A percentile compares a stretch with the other conserved stretches of the same genome.
Evolutionary conservation across 345 rosid species (phyloP).

Genomic region (Melaleuca alternifolia): DNA sequence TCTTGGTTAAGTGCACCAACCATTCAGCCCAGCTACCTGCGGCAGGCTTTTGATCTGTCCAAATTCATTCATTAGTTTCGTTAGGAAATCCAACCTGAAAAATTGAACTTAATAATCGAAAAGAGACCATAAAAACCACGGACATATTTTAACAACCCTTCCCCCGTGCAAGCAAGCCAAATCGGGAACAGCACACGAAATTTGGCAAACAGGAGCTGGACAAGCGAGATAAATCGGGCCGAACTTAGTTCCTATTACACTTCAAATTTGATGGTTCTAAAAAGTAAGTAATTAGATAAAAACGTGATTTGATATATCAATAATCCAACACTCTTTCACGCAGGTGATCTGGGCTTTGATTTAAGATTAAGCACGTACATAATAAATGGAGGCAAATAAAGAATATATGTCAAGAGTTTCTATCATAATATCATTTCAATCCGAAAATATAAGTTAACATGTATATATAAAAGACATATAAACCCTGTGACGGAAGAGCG

Average conservation of each 20-base stretch:
- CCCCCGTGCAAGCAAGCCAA: not conserved
- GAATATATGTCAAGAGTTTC: not conserved
- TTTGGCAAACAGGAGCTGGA: fast-evolving
- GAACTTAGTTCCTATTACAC: not conserved
- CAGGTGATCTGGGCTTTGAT: too few species aligned
- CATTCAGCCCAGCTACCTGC: not conserved
- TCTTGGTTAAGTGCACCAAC: not conserved
- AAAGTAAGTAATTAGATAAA: not conserved
- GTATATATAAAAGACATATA: not conserved
- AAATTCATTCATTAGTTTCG: not conserved
- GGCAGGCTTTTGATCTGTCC: not conserved
- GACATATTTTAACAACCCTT: too few species aligned
- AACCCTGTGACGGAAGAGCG: not conserved
- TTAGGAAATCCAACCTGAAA: too few species aligned
- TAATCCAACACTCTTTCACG: too few species aligned
- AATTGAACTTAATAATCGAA: not conserved
- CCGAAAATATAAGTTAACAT: not conserved
- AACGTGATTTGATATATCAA: too few species aligned
- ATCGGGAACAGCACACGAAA: fast-evolving
- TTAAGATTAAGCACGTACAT: too few species aligned
- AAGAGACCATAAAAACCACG: not conserved
- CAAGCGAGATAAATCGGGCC: not conserved
- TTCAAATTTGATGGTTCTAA: not conserved
- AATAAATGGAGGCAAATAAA: too few species aligned
- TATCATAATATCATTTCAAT: too few species aligned